These are phyloP conservation scores for Hortiboletus flavorubellus DNA, from an alignment of 768 basidiomycete genomes.

Conservation along the genomic window DNA sequence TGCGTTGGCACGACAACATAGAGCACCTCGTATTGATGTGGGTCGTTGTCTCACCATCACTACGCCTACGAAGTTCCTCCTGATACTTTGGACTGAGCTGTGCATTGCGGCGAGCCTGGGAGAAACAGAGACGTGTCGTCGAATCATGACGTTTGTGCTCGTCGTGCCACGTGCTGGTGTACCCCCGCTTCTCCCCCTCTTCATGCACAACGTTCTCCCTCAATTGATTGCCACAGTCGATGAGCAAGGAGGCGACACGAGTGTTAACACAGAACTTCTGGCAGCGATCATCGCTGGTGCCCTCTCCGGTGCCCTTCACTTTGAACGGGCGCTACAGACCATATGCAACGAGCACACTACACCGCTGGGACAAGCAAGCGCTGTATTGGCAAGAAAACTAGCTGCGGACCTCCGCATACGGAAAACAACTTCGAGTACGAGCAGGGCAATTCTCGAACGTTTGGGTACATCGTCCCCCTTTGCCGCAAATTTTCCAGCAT, in stretches of 20 bases:
- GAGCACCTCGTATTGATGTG: constrained; percentile 63
- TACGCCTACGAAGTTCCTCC: constrained; percentile 59
- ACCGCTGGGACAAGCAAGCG: constrained; percentile 60
- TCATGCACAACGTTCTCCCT: constrained; percentile 66
- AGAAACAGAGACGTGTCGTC: constrained; percentile 59
- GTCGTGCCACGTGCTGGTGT: constrained; percentile 53
- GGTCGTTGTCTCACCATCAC: constrained; percentile 59
- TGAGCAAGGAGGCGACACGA: constrained; percentile 48
- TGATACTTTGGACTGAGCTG: constrained; percentile 67
- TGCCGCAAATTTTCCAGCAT: constrained; percentile 71
- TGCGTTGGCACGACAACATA: constrained; percentile 54
- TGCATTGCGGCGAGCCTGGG: constrained; percentile 49
- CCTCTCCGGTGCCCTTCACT: constrained; percentile 62
- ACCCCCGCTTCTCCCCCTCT: constrained; percentile 71
- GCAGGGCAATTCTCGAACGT: constrained; percentile 53
- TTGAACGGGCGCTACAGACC: constrained; percentile 65
- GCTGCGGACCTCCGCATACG: constrained; percentile 56
- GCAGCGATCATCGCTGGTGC: constrained; percentile 62
- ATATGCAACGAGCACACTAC: constrained; percentile 47
- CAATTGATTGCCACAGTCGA: constrained; percentile 54
- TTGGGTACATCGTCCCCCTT: constrained; percentile 62
- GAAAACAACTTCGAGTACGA: constrained; percentile 46
- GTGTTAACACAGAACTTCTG: constrained; percentile 58
- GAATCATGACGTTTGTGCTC: constrained; percentile 66
- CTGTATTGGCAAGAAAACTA: constrained; percentile 62